Base-by-base conservation (phyloP, 2,329 filamentous ascomycete species). In the Trichoderma gracile region DNA sequence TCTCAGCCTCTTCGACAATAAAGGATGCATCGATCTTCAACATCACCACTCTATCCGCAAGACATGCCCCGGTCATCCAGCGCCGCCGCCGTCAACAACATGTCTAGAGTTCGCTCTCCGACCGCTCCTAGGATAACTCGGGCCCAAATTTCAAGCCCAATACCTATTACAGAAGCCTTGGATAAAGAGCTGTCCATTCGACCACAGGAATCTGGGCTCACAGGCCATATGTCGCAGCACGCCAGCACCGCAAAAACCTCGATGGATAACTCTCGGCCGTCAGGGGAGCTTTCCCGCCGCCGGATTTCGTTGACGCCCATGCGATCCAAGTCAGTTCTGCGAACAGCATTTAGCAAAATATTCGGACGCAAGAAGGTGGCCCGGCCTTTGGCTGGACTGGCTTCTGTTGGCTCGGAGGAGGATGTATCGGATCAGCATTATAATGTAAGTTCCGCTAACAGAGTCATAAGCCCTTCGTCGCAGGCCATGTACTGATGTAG, bases 81-180 rank as follows among this genome's bases (percentile, higher is more conserved):
- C 42, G 49, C 59, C 43, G 60, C 59, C 17, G 53, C 40, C 25
- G 42, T 54, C 19, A 63, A 43, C 33, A 60, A 33, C 40, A 38
- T 49, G 47, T 38, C 40, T 38, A 65, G 50, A 23, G 21, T 47
- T 27, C 64, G 52, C 45, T 40, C 64, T 57, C 63, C 52, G 40
- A 38, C 49, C 21, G 53, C 56, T 38, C 47, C 55, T 3, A 77
- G 79, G 68, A 81, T 82, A 40, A 82, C 88, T 66, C 82, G 86
- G 45, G 85, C 85, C 66, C 84, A 81, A 68, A 88, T 88, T 67
- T 88, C 85, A 33, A 81, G 79, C 7, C 86, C 86, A 15, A 88
- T 88, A 54, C 85, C 85, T 1, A 82, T 88, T 23, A 73, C 77
- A 19, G 76, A 74, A 63, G 71, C 77, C 8, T 68, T 78, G 46